Percentiles rank a stretch among this genome's conserved stretches.
Evolutionary conservation across 1,284 basidiomycete genomes (phyloP).

Genomic region (Rugosomyces carneus): DNA sequence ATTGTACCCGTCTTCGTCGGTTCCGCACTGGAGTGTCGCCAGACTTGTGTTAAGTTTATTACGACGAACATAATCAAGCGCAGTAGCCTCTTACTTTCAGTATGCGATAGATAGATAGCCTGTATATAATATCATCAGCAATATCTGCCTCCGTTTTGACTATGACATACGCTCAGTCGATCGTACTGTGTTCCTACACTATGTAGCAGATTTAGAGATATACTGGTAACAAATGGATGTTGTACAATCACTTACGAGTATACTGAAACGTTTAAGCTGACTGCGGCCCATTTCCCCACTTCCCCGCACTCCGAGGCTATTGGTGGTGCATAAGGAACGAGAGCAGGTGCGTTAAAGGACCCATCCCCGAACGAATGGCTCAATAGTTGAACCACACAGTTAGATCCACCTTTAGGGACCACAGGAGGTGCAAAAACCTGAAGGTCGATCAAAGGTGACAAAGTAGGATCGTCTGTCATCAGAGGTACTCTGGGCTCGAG

Average conservation of each 20-base stretch:
- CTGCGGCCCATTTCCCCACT: constrained; percentile 32
- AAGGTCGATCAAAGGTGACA: constrained; percentile 32
- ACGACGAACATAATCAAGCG: not conserved
- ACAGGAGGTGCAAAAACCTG: constrained; percentile 37
- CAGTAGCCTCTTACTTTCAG: constrained; percentile 25
- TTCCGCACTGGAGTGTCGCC: constrained; percentile 37
- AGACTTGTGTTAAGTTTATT: constrained; percentile 22
- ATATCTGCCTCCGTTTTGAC: not conserved
- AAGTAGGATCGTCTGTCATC: constrained; percentile 29
- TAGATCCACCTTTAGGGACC: constrained; percentile 25
- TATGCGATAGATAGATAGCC: constrained; percentile 32
- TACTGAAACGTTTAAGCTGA: constrained; percentile 33
- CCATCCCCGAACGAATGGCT: constrained; percentile 28
- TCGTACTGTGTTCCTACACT: constrained; percentile 38
- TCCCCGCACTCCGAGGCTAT: constrained; percentile 27
- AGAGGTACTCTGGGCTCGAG: too few relatives aligned
- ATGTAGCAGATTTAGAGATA: too few relatives aligned
- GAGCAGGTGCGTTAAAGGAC: constrained; percentile 26
- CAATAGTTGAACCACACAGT: constrained; percentile 31
- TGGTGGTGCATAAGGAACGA: constrained; percentile 33
- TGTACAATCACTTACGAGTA: constrained; percentile 24
- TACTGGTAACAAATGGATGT: too few relatives aligned
- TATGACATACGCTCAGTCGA: constrained; percentile 26
- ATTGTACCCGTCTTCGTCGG: constrained; percentile 33
- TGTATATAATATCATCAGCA: constrained; percentile 1